Evolutionary conservation across 805 yeast species (phyloP).

Genomic region (Candida glaebosa): DNA sequence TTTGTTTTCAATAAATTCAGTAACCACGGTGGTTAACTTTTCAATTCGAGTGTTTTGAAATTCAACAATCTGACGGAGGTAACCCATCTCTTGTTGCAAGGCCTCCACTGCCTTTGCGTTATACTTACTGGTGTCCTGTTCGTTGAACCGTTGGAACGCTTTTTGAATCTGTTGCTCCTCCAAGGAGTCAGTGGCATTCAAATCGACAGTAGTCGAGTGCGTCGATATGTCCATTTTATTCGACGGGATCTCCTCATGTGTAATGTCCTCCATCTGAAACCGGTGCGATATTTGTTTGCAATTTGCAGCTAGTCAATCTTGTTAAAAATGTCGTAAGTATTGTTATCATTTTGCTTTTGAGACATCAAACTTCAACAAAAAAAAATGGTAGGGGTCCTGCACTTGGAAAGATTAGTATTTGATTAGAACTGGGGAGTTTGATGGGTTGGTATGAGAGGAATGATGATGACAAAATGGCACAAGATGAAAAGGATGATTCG

Average conservation of each 20-base stretch:
- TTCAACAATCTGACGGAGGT: conserved; percentile 33
- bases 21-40: conserved; percentile 30
- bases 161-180: not conserved
- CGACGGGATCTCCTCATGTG: conserved; percentile 1
- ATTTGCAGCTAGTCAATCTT: conserved; percentile 1
- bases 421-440: no score
- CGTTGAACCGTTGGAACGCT: conserved; percentile 10
- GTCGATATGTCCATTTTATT: conserved; percentile 1
- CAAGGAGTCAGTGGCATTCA: not conserved
- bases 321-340: not conserved
- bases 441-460: no score
- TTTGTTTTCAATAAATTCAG: conserved; percentile 29
- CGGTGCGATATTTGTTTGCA: no score
- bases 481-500: no score
- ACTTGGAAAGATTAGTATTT: no score
- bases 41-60: conserved; percentile 37
- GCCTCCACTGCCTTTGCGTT: conserved; percentile 14
- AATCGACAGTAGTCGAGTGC: not conserved
- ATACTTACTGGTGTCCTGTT: conserved; percentile 10
- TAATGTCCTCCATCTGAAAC: conserved; percentile 1
- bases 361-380: not conserved
- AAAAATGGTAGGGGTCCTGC: no score
- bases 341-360: not conserved
- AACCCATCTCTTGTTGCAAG: conserved; percentile 30
- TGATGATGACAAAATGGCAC: no score